Evolutionary conservation across 352 stramenopile genomes (phyloP).

Genomic region (Phytophthora lateralis): DNA sequence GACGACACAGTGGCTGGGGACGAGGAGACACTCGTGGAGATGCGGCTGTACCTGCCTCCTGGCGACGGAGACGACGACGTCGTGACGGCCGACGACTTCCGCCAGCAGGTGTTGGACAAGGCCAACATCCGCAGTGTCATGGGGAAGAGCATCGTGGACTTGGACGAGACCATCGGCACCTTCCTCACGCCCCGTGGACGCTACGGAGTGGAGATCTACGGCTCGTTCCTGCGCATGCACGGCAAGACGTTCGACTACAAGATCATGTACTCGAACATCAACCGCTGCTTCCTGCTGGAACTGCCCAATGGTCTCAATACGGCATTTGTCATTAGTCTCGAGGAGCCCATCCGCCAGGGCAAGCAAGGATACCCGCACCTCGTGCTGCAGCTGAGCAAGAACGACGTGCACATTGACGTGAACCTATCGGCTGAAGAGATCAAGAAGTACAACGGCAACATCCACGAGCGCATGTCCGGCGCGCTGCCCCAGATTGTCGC

Average conservation of each 20-base stretch:
- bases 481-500: conserved; percentile 97
- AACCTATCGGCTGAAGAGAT: conserved; percentile 98
- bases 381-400: conserved; percentile 95
- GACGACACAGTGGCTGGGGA: conserved; percentile 96
- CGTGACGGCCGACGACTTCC: conserved; percentile 75
- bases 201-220: conserved; percentile 99
- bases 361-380: conserved; percentile 99
- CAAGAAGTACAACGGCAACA: conserved; percentile 97
- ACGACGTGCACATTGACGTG: conserved; percentile 89
- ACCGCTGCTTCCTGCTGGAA: conserved; percentile 97
- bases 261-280: conserved; percentile 99
- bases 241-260: conserved; percentile 99
- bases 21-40: conserved; percentile 94
- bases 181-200: conserved; percentile 98
- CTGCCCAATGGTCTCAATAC: conserved; percentile 97
- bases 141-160: conserved; percentile 97
- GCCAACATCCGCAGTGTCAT: conserved; percentile 92
- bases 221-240: conserved; percentile 96
- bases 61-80: conserved; percentile 53
- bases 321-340: conserved; percentile 98
- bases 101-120: conserved; percentile 85
- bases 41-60: conserved; percentile 96
- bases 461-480: conserved; percentile 96
- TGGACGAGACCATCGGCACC: conserved; percentile 96
- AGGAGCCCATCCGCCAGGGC: conserved; percentile 98